Evolutionary conservation across 169 alveolate genomes (phyloP).

Genomic region (Plasmodium cynomolgi): DNA sequence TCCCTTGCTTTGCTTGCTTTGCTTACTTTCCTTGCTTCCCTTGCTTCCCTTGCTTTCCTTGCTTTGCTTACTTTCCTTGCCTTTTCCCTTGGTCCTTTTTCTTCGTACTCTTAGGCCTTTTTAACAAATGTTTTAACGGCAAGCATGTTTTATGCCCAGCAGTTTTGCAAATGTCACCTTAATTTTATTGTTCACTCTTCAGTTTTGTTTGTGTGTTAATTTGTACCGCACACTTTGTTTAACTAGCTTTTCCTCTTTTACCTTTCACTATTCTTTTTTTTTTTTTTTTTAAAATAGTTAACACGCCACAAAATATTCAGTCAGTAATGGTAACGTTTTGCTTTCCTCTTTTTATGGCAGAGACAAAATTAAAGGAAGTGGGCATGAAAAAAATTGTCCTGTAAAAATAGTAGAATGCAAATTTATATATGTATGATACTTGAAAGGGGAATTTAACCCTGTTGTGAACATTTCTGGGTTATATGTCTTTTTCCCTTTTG

Average conservation of each 20-base stretch:
- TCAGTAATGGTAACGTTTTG: not conserved
- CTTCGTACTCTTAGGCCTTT: not conserved
- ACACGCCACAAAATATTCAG: not conserved
- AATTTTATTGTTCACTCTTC: not conserved
- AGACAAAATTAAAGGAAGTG: not conserved
- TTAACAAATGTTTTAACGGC: not conserved
- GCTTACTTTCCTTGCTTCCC: not conserved
- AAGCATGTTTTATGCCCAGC: not conserved
- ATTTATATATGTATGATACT: not conserved
- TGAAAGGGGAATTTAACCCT: not conserved
- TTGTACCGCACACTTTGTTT: not conserved
- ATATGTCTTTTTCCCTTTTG: conserved; percentile 4
- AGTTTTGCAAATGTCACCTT: not conserved
- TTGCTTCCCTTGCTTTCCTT: no score
- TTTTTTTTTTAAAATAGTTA: not conserved
- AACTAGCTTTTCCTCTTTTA: not conserved
- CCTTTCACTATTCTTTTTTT: not conserved
- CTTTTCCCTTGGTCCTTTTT: not conserved
- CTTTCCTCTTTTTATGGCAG: not conserved
- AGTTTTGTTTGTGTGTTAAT: not conserved
- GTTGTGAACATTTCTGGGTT: not conserved
- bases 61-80: no score
- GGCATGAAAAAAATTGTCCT: not conserved
- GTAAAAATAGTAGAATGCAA: not conserved
- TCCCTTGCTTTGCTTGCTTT: no score